Percentiles rank a stretch among this genome's conserved stretches.
phyloP scores from a whole-genome alignment of 805 yeast species.

The Starmerella sp. region DNA sequence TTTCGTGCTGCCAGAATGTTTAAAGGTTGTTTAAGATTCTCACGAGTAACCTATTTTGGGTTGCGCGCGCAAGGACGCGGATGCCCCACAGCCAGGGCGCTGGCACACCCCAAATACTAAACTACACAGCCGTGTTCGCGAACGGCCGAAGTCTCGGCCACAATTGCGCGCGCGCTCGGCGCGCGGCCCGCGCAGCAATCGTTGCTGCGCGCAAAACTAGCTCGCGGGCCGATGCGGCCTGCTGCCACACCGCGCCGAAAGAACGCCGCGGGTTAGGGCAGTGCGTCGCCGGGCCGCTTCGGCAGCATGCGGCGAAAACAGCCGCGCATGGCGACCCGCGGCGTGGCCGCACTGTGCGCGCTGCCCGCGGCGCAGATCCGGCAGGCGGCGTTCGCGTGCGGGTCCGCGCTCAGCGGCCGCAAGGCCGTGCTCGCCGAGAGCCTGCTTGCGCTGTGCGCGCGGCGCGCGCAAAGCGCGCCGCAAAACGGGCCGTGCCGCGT shows the following conservation, averaged over 20 bases:
- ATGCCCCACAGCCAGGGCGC: no score
- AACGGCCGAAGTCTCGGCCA: no score
- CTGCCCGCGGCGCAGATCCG: neutral
- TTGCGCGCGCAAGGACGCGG: neutral
- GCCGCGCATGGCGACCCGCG: neutral
- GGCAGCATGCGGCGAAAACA: no score
- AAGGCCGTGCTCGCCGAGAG: neutral
- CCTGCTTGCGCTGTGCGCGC: neutral
- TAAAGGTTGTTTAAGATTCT: neutral
- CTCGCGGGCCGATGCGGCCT: no score
- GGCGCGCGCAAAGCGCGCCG: neutral
- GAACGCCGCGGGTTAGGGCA: no score
- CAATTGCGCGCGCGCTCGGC: no score
- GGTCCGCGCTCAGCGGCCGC: constrained; percentile 1
- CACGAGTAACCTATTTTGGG: neutral
- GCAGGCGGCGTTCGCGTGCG: constrained; percentile 4
- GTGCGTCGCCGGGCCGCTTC: no score
- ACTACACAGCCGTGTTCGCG: no score
- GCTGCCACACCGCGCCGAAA: no score
- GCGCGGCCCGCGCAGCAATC: no score
- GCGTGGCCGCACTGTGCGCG: neutral
- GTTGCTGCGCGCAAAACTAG: no score
- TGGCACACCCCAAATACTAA: no score
- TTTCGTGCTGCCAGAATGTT: neutral
- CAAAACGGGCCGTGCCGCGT: constrained; percentile 10